A percentile compares a stretch with the other conserved stretches of the same genome.
These are phyloP conservation scores for Pseudofabraea citricarpa DNA, from an alignment of 2,329 filamentous ascomycete species.

Conservation along the genomic window DNA sequence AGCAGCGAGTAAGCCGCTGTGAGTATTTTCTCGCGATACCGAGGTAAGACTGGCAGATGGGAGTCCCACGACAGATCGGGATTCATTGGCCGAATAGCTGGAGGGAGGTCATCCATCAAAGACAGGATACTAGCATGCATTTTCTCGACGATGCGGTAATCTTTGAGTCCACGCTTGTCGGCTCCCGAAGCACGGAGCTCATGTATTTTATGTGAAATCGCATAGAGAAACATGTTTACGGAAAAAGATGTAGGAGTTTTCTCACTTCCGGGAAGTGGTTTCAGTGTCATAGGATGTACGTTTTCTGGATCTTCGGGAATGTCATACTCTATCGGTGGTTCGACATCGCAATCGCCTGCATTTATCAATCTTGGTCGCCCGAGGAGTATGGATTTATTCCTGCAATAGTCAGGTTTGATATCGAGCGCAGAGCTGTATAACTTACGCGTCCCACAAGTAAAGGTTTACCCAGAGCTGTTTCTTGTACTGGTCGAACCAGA, in stretches of 20 bases:
- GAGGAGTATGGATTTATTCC: too few relatives aligned
- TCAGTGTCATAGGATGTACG: neutral
- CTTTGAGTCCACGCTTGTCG: constrained; percentile 6
- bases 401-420: too few relatives aligned
- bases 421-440: too few relatives aligned
- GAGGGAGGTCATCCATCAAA: constrained; percentile 2
- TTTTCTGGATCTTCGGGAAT: constrained; percentile 6
- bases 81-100: neutral
- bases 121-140: constrained; percentile 3
- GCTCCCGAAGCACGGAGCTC: constrained; percentile 3
- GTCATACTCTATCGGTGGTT: constrained; percentile 6
- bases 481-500: constrained; percentile 11
- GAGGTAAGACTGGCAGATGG: neutral
- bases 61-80: neutral
- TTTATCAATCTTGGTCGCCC: constrained; percentile 11
- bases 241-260: neutral
- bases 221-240: constrained; percentile 4
- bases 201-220: constrained; percentile 5
- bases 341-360: constrained; percentile 7
- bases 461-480: constrained; percentile 7
- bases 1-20: constrained; percentile 4
- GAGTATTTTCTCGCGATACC: neutral
- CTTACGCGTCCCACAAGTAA: constrained; percentile 10
- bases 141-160: constrained; percentile 5
- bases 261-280: too few relatives aligned